These are phyloP conservation scores for Scedosporium aurantiacum DNA, from an alignment of 2,329 filamentous ascomycete species.

Conservation along the genomic window DNA sequence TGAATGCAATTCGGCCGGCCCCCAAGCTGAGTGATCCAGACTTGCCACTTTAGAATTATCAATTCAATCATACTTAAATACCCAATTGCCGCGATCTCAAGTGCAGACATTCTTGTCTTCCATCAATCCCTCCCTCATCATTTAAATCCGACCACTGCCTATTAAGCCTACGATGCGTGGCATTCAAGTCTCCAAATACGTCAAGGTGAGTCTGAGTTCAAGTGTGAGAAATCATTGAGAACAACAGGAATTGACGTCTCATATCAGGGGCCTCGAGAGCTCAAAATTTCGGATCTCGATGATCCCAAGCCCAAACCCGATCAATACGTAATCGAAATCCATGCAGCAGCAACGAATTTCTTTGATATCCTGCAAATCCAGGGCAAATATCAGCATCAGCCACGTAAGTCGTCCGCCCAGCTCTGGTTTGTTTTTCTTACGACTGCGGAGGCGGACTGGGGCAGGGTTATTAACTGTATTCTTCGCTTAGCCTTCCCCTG, in stretches of 20 bases:
- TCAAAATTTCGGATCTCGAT: slow-evolving; percentile 62
- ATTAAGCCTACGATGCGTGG: slow-evolving; percentile 50
- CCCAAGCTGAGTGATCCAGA: no score
- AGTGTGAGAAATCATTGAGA: background rate
- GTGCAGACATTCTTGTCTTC: no score
- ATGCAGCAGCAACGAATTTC: slow-evolving; percentile 86
- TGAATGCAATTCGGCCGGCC: no score
- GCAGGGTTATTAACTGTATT: slow-evolving; percentile 12
- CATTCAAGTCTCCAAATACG: slow-evolving; percentile 63
- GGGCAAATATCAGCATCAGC: slow-evolving; percentile 91
- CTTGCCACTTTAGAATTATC: no score
- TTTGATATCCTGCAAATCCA: slow-evolving; percentile 93
- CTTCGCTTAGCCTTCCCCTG: slow-evolving; percentile 57
- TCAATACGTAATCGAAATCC: slow-evolving; percentile 80
- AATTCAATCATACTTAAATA: no score
- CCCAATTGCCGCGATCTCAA: no score
- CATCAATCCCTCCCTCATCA: background rate
- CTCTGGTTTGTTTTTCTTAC: no score
- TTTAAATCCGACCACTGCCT: background rate
- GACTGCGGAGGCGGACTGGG: no score
- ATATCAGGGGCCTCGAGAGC: slow-evolving; percentile 61
- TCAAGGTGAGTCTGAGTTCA: slow-evolving; percentile 44
- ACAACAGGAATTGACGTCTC: background rate
- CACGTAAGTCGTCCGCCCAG: slow-evolving; percentile 24
- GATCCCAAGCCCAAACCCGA: slow-evolving; percentile 59